Evolutionary conservation across 805 yeast species (phyloP).

Genomic region (Ogataea corticis): DNA sequence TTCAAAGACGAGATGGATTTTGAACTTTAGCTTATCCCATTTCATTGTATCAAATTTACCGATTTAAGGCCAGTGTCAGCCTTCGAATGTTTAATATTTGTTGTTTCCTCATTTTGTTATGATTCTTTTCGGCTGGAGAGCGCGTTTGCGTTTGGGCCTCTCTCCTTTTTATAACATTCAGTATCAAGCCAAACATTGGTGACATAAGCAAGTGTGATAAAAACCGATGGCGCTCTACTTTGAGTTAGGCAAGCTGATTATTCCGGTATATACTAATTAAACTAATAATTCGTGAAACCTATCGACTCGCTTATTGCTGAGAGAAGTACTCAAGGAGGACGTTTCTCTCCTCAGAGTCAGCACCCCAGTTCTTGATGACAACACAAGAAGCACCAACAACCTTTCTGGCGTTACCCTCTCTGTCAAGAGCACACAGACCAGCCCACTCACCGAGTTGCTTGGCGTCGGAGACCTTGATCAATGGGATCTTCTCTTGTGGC

Average conservation of each 20-base stretch:
- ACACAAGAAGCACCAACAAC: conserved; percentile 99
- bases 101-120: background rate
- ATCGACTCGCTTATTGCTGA: conserved; percentile 58
- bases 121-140: background rate
- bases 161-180: background rate
- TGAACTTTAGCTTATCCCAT: conserved; percentile 26
- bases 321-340: conserved; percentile 95
- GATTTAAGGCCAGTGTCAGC: too few species aligned
- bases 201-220: too few species aligned
- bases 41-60: background rate
- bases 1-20: conserved; percentile 40
- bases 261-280: conserved; percentile 8
- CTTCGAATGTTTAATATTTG: too few species aligned
- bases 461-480: conserved; percentile 99
- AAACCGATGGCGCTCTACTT: too few species aligned
- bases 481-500: conserved; percentile 93
- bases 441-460: conserved; percentile 99
- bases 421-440: conserved; percentile 98
- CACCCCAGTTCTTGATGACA: conserved; percentile 99
- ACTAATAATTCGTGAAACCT: conserved; percentile 2
- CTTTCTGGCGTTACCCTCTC: conserved; percentile 99
- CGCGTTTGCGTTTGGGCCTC: background rate
- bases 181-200: too few species aligned
- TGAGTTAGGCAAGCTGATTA: conserved; percentile 1
- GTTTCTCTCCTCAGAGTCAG: conserved; percentile 95